Evolutionary conservation across 2,329 filamentous ascomycete genomes (phyloP).

Genomic region (Cylindrodendrum hubeiense): DNA sequence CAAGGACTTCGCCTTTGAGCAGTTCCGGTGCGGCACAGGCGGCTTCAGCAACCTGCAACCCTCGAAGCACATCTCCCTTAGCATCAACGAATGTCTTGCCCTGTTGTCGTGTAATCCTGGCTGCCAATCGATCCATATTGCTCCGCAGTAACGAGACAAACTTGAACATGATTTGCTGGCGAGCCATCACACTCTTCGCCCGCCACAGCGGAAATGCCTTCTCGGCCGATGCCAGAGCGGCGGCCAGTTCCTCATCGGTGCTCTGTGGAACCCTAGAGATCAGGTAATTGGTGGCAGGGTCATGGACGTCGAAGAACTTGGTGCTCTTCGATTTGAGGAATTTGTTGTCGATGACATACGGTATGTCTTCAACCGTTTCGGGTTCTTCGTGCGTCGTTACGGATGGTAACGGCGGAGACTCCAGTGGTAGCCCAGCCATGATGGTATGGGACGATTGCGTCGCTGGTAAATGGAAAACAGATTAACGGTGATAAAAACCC

Average conservation of each 20-base stretch:
- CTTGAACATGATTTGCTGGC: conserved; percentile 84
- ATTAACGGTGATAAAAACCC: no score
- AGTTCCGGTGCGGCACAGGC: conserved; percentile 80
- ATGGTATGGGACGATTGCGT: conserved; percentile 11
- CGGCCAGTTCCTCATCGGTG: conserved; percentile 76
- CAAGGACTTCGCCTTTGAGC: conserved; percentile 79
- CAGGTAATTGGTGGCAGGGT: conserved; percentile 82
- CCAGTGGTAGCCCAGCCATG: conserved; percentile 29
- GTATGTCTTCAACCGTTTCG: conserved; percentile 64
- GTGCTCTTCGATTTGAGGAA: conserved; percentile 72
- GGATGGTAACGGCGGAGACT: not conserved
- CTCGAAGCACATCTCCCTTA: conserved; percentile 79
- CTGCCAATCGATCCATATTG: conserved; percentile 81
- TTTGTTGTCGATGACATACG: conserved; percentile 80
- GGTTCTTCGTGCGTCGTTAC: conserved; percentile 40
- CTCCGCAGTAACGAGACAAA: conserved; percentile 79
- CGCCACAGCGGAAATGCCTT: conserved; percentile 78
- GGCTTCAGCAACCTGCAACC: conserved; percentile 81
- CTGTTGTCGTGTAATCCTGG: conserved; percentile 82
- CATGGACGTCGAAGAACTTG: conserved; percentile 79
- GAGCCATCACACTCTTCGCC: conserved; percentile 72
- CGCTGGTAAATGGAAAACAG: no score
- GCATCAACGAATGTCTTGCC: conserved; percentile 84
- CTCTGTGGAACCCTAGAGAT: conserved; percentile 81
- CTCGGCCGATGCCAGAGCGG: conserved; percentile 76